These are phyloP conservation scores for Sphaerosporella brunnea DNA, from an alignment of 495 filamentous ascomycete genomes.

Conservation along the genomic window DNA sequence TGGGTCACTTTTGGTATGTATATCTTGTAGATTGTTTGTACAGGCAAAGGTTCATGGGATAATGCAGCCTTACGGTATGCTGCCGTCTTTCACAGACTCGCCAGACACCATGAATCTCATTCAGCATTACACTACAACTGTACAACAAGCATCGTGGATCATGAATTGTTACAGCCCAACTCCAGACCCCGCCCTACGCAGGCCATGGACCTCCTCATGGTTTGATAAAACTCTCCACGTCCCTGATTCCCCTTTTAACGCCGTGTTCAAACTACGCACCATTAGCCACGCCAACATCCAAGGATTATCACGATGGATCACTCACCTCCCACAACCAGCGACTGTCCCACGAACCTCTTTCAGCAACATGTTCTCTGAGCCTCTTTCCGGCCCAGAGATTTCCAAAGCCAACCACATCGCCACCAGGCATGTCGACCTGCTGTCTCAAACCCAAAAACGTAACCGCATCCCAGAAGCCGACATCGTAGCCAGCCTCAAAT, in stretches of 20 bases:
- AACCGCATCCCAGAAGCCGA: slow-evolving; percentile 35
- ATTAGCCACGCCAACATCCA: not conserved
- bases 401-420: slow-evolving; percentile 36
- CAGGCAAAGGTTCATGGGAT: no score
- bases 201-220: no score
- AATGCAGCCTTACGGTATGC: no score
- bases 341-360: not conserved
- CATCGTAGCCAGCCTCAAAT: slow-evolving; percentile 36
- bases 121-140: no score
- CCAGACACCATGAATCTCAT: no score
- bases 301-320: not conserved
- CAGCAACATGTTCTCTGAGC: slow-evolving; percentile 1
- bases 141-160: no score
- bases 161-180: no score
- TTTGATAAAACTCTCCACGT: not conserved
- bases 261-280: not conserved
- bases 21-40: no score
- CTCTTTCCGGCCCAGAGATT: slow-evolving; percentile 40
- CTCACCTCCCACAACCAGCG: slow-evolving; percentile 2
- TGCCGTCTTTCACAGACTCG: no score
- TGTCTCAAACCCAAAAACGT: slow-evolving; percentile 31
- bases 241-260: not conserved
- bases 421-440: slow-evolving; percentile 21
- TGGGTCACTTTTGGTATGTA: no score
- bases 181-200: no score